Conservation (phyloP, 2,329 filamentous ascomycete species). For the Fusarium tanahbumbuense region DNA sequence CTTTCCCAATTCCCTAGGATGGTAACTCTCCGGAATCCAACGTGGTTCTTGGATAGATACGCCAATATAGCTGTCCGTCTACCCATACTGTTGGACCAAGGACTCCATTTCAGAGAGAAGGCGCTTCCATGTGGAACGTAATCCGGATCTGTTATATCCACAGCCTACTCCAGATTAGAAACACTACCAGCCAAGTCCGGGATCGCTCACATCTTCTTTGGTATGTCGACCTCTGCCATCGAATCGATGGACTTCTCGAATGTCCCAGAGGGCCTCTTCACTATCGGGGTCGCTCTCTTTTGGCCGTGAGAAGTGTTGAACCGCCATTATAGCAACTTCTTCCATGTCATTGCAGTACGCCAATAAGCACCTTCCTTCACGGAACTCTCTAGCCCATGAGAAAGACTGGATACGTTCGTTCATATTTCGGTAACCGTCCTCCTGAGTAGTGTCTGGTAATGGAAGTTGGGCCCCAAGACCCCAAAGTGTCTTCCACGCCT, state of each 20-base stretch:
- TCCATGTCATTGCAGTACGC: conserved; percentile 64
- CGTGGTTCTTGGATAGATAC: conserved; percentile 63
- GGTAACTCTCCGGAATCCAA: conserved; percentile 65
- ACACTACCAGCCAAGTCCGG: background rate
- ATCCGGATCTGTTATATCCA: conserved; percentile 58
- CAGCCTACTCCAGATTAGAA: conserved; percentile 42
- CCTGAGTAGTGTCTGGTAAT: conserved; percentile 56
- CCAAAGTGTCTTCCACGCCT: conserved; percentile 67
- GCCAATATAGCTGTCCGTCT: conserved; percentile 59
- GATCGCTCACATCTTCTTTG: conserved; percentile 44
- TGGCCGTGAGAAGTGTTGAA: conserved; percentile 54
- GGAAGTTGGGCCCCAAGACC: conserved; percentile 64
- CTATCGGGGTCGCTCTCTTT: conserved; percentile 32
- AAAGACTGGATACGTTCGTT: conserved; percentile 63
- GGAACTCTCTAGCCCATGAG: conserved; percentile 62
- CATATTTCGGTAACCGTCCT: conserved; percentile 50
- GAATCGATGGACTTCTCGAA: conserved; percentile 64
- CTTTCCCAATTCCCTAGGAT: conserved; percentile 53
- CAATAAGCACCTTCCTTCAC: conserved; percentile 57
- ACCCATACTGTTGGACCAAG: conserved; percentile 57
- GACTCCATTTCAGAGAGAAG: conserved; percentile 66
- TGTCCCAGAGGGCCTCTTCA: conserved; percentile 58
- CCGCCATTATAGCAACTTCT: conserved; percentile 63
- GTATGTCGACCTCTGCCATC: conserved; percentile 59
- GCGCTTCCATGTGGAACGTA: conserved; percentile 61